Conservation (phyloP, 2,329 filamentous ascomycete genomes). For the Hypomyces rosellus region DNA sequence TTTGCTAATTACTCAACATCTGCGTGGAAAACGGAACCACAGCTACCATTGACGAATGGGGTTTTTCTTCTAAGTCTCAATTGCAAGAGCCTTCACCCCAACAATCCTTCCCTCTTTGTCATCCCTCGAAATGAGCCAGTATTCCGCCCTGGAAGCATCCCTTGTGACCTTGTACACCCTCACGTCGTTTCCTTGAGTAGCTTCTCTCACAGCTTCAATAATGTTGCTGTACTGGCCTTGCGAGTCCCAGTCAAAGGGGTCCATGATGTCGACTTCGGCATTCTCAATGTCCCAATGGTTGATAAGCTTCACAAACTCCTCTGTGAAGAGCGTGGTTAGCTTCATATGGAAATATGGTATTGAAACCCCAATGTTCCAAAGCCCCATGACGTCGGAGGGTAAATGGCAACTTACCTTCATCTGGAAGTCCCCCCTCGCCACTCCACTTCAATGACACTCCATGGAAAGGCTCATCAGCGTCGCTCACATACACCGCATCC, state of each 20-base stretch:
- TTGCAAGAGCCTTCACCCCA: slow-evolving; percentile 68
- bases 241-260: slow-evolving; percentile 66
- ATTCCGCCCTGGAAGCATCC: slow-evolving; percentile 62
- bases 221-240: slow-evolving; percentile 63
- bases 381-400: no score
- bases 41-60: no score
- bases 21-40: no score
- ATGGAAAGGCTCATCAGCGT: slow-evolving; percentile 81
- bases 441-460: slow-evolving; percentile 62
- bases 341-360: no score
- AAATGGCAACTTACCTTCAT: slow-evolving; percentile 48
- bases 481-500: slow-evolving; percentile 65
- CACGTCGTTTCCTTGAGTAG: slow-evolving; percentile 58
- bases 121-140: slow-evolving; percentile 69
- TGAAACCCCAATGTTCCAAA: not conserved
- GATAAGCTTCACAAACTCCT: slow-evolving; percentile 64
- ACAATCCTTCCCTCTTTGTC: slow-evolving; percentile 53
- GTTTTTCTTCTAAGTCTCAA: slow-evolving; percentile 46
- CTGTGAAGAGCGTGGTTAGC: slow-evolving; percentile 32
- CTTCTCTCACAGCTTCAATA: slow-evolving; percentile 61
- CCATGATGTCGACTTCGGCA: slow-evolving; percentile 58
- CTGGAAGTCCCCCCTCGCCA: slow-evolving; percentile 46
- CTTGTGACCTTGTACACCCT: slow-evolving; percentile 67
- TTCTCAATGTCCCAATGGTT: slow-evolving; percentile 46
- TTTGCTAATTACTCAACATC: no score